Evolutionary conservation across 1,284 basidiomycete genomes (phyloP).

Genomic region (Earliella scabrosa): DNA sequence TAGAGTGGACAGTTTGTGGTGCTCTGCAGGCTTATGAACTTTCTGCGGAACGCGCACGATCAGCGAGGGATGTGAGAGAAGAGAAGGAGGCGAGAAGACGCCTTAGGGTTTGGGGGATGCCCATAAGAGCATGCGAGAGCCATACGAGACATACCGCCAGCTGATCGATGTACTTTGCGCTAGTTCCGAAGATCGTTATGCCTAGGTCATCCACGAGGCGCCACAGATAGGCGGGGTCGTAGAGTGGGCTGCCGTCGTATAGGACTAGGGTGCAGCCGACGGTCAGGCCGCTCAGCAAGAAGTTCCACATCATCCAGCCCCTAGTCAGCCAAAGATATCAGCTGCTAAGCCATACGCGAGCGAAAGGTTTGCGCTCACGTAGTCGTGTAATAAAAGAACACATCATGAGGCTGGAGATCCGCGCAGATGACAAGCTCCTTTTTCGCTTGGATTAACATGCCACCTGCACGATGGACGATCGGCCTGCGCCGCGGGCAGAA

Average conservation of each 20-base stretch:
- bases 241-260: slow-evolving; percentile 86
- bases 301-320: slow-evolving; percentile 91
- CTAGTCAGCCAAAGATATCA: slow-evolving; percentile 38
- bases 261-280: slow-evolving; percentile 77
- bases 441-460: slow-evolving; percentile 84
- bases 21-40: slow-evolving; percentile 66
- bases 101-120: slow-evolving; percentile 6
- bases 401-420: slow-evolving; percentile 70
- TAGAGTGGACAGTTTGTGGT: slow-evolving; percentile 65
- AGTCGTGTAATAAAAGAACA: slow-evolving; percentile 90
- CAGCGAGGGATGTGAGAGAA: slow-evolving; percentile 6
- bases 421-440: slow-evolving; percentile 84
- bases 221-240: slow-evolving; percentile 76
- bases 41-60: slow-evolving; percentile 45
- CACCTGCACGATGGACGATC: slow-evolving; percentile 85
- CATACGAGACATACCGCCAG: slow-evolving; percentile 56
- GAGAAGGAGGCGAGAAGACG: too few relatives aligned
- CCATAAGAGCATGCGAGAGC: slow-evolving; percentile 24
- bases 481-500: slow-evolving; percentile 48
- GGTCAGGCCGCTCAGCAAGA: slow-evolving; percentile 72
- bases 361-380: slow-evolving; percentile 55
- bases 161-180: slow-evolving; percentile 82
- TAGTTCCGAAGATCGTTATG: slow-evolving; percentile 85
- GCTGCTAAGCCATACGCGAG: slow-evolving; percentile 1
- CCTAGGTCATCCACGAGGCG: slow-evolving; percentile 71